A percentile compares a stretch with the other conserved stretches of the same genome.
Conservation (phyloP, 768 basidiomycete species). For the Tephrocybe sp. region DNA sequence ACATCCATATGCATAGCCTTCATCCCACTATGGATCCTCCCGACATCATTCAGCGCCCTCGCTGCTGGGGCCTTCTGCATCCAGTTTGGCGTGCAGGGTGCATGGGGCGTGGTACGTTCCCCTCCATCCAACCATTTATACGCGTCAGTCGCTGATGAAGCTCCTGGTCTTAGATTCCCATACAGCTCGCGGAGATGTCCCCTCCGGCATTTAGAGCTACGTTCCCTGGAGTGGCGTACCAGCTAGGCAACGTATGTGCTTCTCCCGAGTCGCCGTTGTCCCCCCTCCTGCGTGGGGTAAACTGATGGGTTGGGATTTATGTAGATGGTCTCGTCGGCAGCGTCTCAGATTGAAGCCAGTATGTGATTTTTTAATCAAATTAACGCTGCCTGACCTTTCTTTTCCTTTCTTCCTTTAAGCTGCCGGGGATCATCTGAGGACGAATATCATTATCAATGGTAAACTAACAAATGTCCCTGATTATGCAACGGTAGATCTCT, state of each 20-base stretch:
- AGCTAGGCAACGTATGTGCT: conserved; percentile 70
- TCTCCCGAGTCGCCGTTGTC: conserved; percentile 1
- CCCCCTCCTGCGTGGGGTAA: background rate
- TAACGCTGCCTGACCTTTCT: background rate
- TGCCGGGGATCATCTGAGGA: conserved; percentile 59
- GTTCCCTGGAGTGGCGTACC: conserved; percentile 85
- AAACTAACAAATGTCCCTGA: conserved; percentile 47
- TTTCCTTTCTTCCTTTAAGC: too few relatives aligned
- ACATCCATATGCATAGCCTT: conserved; percentile 38
- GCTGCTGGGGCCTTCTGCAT: conserved; percentile 85
- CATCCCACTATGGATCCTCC: conserved; percentile 87
- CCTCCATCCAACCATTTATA: too few relatives aligned
- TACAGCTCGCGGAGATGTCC: conserved; percentile 80
- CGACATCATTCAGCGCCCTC: conserved; percentile 63
- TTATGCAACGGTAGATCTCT: conserved; percentile 67
- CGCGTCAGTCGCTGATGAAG: too few relatives aligned
- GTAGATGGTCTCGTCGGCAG: conserved; percentile 69
- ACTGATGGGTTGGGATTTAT: background rate
- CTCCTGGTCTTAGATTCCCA: conserved; percentile 65
- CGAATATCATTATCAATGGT: conserved; percentile 48
- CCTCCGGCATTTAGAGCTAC: conserved; percentile 89
- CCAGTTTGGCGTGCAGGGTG: conserved; percentile 88
- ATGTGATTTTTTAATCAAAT: conserved; percentile 26
- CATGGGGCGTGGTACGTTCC: conserved; percentile 81
- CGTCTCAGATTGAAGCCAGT: conserved; percentile 81